Conservation (phyloP, 139 green algal species). For the Haematococcus sp. region DNA sequence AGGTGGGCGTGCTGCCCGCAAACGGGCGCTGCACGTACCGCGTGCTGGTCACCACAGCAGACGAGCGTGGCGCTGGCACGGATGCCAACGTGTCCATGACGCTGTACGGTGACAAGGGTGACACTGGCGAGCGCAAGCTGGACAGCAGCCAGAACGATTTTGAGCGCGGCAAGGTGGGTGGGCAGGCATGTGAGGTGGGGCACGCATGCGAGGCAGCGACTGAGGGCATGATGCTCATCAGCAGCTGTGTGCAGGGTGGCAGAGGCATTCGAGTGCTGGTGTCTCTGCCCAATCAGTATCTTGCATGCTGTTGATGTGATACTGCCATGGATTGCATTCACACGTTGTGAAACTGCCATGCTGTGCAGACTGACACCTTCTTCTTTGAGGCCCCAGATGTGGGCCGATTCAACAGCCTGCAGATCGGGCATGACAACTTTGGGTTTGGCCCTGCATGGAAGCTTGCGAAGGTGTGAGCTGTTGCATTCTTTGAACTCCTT, state of each 20-base stretch:
- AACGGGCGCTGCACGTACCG: constrained; percentile 45
- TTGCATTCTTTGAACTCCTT: too few species aligned
- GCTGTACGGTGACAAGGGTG: constrained; percentile 50
- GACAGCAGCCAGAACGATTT: constrained; percentile 48
- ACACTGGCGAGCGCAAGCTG: constrained; percentile 44
- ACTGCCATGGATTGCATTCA: too few species aligned
- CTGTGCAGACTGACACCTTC: constrained; percentile 49
- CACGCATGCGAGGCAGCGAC: too few species aligned
- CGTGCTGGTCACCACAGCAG: constrained; percentile 40
- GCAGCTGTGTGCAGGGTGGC: too few species aligned
- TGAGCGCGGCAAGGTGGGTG: constrained; percentile 35
- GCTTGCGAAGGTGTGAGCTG: constrained; percentile 19
- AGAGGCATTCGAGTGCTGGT: too few species aligned
- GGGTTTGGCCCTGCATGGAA: constrained; percentile 45
- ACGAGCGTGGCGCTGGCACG: constrained; percentile 41
- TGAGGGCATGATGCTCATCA: too few species aligned
- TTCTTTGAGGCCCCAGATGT: constrained; percentile 51
- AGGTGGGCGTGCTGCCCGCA: constrained; percentile 25
- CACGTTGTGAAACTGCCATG: too few species aligned
- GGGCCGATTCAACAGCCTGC: constrained; percentile 34
- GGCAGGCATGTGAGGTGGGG: neutral
- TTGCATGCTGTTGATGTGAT: too few species aligned
- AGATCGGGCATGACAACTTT: constrained; percentile 43
- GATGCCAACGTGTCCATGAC: constrained; percentile 43
- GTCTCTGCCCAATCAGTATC: too few species aligned